phyloP scores from a whole-genome alignment of 2,329 filamentous ascomycete genomes.

The Tolypocladium tropicale region DNA sequence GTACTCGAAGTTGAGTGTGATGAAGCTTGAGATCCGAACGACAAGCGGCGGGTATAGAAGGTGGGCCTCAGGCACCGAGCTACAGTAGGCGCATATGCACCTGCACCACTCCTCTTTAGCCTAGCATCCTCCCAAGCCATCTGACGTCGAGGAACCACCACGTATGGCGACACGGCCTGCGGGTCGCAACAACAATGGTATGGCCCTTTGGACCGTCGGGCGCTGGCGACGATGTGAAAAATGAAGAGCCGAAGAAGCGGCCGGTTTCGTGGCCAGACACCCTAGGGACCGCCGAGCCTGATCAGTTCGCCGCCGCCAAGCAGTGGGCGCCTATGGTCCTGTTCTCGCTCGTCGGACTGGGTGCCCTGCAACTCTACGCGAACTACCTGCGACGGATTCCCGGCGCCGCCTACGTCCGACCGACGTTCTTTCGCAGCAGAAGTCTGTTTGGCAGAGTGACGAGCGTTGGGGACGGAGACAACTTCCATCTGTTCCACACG shows the following conservation, averaged over 20 bases:
- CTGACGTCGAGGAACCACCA: not conserved
- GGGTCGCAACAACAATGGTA: slow-evolving; percentile 26
- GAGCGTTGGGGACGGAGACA: slow-evolving; percentile 91
- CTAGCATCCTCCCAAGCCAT: not conserved
- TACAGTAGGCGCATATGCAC: not conserved
- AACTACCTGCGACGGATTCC: slow-evolving; percentile 79
- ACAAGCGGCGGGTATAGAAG: not conserved
- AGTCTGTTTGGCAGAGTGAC: slow-evolving; percentile 81
- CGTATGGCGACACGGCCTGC: slow-evolving; percentile 10
- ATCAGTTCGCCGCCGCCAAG: slow-evolving; percentile 23
- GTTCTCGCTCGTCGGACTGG: slow-evolving; percentile 26
- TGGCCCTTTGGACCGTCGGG: slow-evolving; percentile 27
- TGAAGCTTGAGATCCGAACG: no score
- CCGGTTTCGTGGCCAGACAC: slow-evolving; percentile 28
- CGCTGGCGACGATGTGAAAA: slow-evolving; percentile 11
- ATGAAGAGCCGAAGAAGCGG: slow-evolving; percentile 12
- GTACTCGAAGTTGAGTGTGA: not conserved
- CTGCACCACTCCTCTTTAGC: not conserved
- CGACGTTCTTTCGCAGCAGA: slow-evolving; percentile 61
- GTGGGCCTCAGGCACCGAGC: slow-evolving; percentile 2
- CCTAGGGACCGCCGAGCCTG: slow-evolving; percentile 16
- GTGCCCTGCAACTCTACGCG: slow-evolving; percentile 47
- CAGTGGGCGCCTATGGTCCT: slow-evolving; percentile 28
- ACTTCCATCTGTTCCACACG: slow-evolving; percentile 89
- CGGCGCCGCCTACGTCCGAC: slow-evolving; percentile 62